Percentiles rank a stretch among this genome's conserved stretches.
phyloP scores from a whole-genome alignment of 805 yeast genomes.

The Candida lessepsii region DNA sequence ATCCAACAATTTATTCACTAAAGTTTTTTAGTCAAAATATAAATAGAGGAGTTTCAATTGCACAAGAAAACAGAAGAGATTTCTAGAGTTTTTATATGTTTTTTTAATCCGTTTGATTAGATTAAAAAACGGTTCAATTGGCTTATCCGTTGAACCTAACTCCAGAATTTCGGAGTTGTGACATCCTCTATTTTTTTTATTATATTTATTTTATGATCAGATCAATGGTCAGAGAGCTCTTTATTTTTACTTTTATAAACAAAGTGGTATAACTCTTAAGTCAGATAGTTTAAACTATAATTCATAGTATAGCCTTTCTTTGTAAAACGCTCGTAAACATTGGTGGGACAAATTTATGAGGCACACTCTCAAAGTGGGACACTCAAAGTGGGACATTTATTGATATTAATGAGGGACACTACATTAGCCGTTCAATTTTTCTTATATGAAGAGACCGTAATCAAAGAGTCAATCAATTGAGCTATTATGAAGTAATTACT shows the following conservation, averaged over 20 bases:
- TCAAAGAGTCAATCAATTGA: too few species aligned
- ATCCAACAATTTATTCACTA: constrained; percentile 6
- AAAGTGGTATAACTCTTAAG: not conserved
- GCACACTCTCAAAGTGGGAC: constrained; percentile 6
- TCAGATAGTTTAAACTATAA: not conserved
- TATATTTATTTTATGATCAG: not conserved
- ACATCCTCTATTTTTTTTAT: not conserved
- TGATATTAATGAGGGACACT: not conserved
- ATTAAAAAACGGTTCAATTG: constrained; percentile 2
- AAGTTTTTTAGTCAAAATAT: not conserved
- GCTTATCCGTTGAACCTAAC: constrained; percentile 10
- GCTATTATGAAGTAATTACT: too few species aligned
- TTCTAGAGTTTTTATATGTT: constrained; percentile 2
- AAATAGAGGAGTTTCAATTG: not conserved
- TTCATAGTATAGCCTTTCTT: not conserved
- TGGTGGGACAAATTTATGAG: constrained; percentile 4
- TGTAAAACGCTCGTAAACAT: constrained; percentile 1
- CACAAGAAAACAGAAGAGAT: too few species aligned
- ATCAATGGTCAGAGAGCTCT: not conserved
- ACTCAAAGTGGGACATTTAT: constrained; percentile 2
- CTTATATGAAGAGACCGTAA: too few species aligned
- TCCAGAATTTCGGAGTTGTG: constrained; percentile 11
- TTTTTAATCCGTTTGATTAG: constrained; percentile 6
- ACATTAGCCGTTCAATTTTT: not conserved
- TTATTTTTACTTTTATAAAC: not conserved